Percentiles rank a stretch among this genome's conserved stretches.
phyloP scores from a whole-genome alignment of 345 rosid genomes.

The Eucalyptus pauciflora region DNA sequence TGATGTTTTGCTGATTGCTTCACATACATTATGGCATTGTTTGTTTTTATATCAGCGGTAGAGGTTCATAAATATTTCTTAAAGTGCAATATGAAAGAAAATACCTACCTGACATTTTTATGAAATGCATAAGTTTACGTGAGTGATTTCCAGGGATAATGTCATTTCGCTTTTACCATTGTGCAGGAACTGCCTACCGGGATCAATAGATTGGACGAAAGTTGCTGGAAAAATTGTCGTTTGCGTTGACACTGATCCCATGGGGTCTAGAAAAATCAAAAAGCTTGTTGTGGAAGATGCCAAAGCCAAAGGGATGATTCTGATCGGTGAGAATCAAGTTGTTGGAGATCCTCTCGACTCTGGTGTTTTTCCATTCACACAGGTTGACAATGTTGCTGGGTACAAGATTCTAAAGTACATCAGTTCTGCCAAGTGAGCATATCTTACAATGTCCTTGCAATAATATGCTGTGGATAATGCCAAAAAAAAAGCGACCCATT shows the following conservation, averaged over 20 bases:
- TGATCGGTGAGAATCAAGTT: slow-evolving; percentile 22
- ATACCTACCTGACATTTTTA: background rate
- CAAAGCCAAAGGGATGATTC: slow-evolving; percentile 47
- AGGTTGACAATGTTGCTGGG: slow-evolving; percentile 33
- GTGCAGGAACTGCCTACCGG: slow-evolving; percentile 57
- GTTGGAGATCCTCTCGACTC: slow-evolving; percentile 45
- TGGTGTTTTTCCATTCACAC: slow-evolving; percentile 43
- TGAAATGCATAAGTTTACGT: background rate
- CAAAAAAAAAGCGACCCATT: background rate
- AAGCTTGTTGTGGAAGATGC: slow-evolving; percentile 60
- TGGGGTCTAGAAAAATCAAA: slow-evolving; percentile 19
- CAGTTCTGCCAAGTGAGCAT: slow-evolving; percentile 41
- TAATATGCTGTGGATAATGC: background rate
- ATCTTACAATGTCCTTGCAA: background rate
- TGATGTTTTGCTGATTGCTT: background rate
- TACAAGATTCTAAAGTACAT: slow-evolving; percentile 42
- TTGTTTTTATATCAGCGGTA: background rate
- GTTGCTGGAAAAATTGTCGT: slow-evolving; percentile 51
- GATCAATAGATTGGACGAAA: slow-evolving; percentile 51
- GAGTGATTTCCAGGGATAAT: background rate
- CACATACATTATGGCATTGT: background rate
- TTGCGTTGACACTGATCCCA: slow-evolving; percentile 24
- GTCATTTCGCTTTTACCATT: background rate
- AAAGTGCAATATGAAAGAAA: background rate
- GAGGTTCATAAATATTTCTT: background rate